A percentile compares a stretch with the other conserved stretches of the same genome.
Evolutionary conservation across 371 early-diverging fungal species (phyloP).

Genomic region (Mortierella sp.): DNA sequence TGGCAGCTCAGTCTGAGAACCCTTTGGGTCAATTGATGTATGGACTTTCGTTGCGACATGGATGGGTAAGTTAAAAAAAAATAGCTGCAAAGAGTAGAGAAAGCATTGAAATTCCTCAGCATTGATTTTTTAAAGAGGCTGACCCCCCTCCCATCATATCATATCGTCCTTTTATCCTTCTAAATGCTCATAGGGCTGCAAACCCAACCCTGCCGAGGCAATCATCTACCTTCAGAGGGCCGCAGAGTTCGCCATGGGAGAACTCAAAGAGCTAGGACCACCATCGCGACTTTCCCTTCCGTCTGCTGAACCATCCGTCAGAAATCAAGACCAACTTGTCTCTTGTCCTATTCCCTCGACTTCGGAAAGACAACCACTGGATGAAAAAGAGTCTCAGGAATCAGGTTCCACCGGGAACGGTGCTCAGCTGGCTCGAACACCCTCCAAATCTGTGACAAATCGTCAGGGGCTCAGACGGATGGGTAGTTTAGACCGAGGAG

Average conservation of each 20-base stretch:
- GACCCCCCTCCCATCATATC: background rate
- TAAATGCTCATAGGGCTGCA: slow-evolving; percentile 64
- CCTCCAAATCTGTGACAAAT: too few species aligned
- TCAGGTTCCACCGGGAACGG: slow-evolving; percentile 2
- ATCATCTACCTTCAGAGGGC: slow-evolving; percentile 81
- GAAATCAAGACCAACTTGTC: slow-evolving; percentile 47
- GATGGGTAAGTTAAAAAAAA: slow-evolving; percentile 64
- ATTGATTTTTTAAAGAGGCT: background rate
- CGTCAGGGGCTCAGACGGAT: slow-evolving; percentile 24
- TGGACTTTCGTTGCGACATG: slow-evolving; percentile 90
- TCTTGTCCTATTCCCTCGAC: background rate
- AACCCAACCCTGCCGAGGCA: slow-evolving; percentile 68
- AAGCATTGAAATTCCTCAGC: background rate
- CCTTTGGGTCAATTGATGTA: slow-evolving; percentile 87
- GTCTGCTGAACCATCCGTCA: slow-evolving; percentile 16
- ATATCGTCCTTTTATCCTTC: background rate
- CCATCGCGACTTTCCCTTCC: background rate
- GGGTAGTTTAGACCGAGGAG: slow-evolving; percentile 39
- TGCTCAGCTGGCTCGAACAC: slow-evolving; percentile 37
- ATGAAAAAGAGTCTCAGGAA: slow-evolving; percentile 25
- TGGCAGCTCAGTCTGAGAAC: slow-evolving; percentile 78
- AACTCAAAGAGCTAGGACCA: slow-evolving; percentile 55
- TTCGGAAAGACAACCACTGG: slow-evolving; percentile 13
- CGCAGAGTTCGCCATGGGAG: slow-evolving; percentile 76
- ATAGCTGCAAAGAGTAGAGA: background rate